Conservation (phyloP, 805 yeast species). For the Metschnikowia lachancei region DNA sequence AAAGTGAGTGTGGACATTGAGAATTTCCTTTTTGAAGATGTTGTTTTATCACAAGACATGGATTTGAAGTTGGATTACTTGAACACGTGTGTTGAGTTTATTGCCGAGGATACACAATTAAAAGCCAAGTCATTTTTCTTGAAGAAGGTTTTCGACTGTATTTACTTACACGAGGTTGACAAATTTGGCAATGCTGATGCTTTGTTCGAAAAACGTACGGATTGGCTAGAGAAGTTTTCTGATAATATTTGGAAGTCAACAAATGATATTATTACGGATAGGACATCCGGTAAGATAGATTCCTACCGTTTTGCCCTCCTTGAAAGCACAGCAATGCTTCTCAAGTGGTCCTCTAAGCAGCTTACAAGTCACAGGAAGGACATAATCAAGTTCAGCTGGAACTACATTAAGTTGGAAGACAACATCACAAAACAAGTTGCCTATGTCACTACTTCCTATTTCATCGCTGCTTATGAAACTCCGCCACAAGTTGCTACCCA, state of each 20-base stretch:
- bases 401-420: slow-evolving; percentile 84
- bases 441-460: slow-evolving; percentile 80
- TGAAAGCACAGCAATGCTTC: slow-evolving; percentile 74
- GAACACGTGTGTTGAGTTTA: slow-evolving; percentile 47
- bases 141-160: slow-evolving; percentile 62
- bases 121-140: slow-evolving; percentile 56
- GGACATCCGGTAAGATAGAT: slow-evolving; percentile 69
- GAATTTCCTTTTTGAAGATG: slow-evolving; percentile 53
- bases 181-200: slow-evolving; percentile 45
- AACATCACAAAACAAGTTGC: slow-evolving; percentile 88
- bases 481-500: slow-evolving; percentile 87
- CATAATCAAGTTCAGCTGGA: slow-evolving; percentile 92
- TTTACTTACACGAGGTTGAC: slow-evolving; percentile 60
- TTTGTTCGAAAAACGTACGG: slow-evolving; percentile 43
- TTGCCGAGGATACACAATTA: slow-evolving; percentile 43
- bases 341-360: slow-evolving; percentile 61
- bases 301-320: slow-evolving; percentile 71
- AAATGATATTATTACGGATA: slow-evolving; percentile 48
- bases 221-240: slow-evolving; percentile 66
- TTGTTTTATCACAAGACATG: slow-evolving; percentile 51
- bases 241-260: slow-evolving; percentile 71
- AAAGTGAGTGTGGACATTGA: slow-evolving; percentile 48
- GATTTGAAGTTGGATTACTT: slow-evolving; percentile 51
- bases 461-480: slow-evolving; percentile 84
- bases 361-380: slow-evolving; percentile 70